These are phyloP conservation scores for Periconia sp. DNA, from an alignment of 2,329 filamentous ascomycete genomes.

Conservation along the genomic window DNA sequence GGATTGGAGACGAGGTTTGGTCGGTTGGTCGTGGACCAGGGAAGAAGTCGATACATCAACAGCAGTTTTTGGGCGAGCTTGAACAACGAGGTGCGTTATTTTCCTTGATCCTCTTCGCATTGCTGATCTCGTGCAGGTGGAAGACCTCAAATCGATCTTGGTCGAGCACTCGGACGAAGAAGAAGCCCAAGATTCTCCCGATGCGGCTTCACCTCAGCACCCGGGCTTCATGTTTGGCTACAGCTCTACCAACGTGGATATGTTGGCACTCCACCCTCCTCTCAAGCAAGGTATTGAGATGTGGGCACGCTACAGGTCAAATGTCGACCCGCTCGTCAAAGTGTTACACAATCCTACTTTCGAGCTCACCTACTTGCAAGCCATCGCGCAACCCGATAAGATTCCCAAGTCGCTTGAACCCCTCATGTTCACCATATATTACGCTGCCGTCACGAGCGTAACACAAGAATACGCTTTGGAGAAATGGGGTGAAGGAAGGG, in stretches of 20 bases:
- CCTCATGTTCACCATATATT: slow-evolving; percentile 65
- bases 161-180: slow-evolving; percentile 65
- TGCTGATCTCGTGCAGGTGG: slow-evolving; percentile 47
- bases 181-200: slow-evolving; percentile 52
- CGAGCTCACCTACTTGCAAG: slow-evolving; percentile 62
- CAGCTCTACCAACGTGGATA: slow-evolving; percentile 68
- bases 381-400: slow-evolving; percentile 60
- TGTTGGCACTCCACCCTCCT: slow-evolving; percentile 65
- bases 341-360: slow-evolving; percentile 70
- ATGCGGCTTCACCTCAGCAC: slow-evolving; percentile 53
- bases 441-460: slow-evolving; percentile 58
- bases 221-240: slow-evolving; percentile 75
- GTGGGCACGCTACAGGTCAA: slow-evolving; percentile 72
- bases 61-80: slow-evolving; percentile 76
- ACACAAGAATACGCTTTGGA: slow-evolving; percentile 50
- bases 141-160: slow-evolving; percentile 63
- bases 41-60: slow-evolving; percentile 72
- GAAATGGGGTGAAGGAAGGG: slow-evolving; percentile 56
- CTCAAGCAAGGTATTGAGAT: slow-evolving; percentile 67
- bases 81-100: slow-evolving; percentile 65
- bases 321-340: slow-evolving; percentile 73
- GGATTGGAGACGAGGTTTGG: slow-evolving; percentile 61
- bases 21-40: slow-evolving; percentile 70
- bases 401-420: slow-evolving; percentile 61
- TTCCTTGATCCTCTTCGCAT: neutral